These are phyloP conservation scores for Pyronema domesticum DNA, from an alignment of 495 filamentous ascomycete genomes.

Conservation along the genomic window DNA sequence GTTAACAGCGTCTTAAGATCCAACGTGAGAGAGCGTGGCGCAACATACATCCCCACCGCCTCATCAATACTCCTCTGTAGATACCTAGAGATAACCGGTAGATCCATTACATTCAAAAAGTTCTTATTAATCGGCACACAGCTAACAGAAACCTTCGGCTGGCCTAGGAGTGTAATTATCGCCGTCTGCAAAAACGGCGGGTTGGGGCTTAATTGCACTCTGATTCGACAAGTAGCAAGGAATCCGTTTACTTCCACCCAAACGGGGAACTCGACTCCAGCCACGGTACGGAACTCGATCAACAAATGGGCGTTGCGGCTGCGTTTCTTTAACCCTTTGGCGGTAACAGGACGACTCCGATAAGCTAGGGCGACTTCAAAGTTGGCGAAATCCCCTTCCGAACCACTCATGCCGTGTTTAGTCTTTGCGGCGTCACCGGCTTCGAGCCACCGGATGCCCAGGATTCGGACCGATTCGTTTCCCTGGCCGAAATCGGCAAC, in stretches of 20 bases:
- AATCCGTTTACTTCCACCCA: slow-evolving; percentile 54
- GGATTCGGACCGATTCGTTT: slow-evolving; percentile 43
- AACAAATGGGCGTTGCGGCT: slow-evolving; percentile 49
- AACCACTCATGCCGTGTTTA: slow-evolving; percentile 43
- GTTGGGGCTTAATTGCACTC: slow-evolving; percentile 48
- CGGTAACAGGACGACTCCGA: slow-evolving; percentile 29
- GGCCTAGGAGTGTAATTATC: slow-evolving; percentile 50
- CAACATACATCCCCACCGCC: slow-evolving; percentile 53
- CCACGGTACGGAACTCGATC: slow-evolving; percentile 48
- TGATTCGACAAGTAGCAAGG: slow-evolving; percentile 42
- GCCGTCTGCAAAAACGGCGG: slow-evolving; percentile 49
- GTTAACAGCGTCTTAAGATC: slow-evolving; percentile 54
- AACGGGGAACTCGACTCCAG: slow-evolving; percentile 41
- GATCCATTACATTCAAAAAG: slow-evolving; percentile 46
- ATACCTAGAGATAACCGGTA: slow-evolving; percentile 48
- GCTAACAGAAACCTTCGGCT: slow-evolving; percentile 45
- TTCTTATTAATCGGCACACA: slow-evolving; percentile 46
- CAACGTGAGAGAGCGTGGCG: slow-evolving; percentile 48
- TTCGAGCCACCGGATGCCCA: slow-evolving; percentile 49
- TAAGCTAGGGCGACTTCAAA: slow-evolving; percentile 51
- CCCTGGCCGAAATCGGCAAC: slow-evolving; percentile 55
- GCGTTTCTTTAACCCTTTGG: slow-evolving; percentile 37
- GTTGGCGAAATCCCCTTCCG: slow-evolving; percentile 57
- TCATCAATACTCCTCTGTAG: slow-evolving; percentile 52
- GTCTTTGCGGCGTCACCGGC: slow-evolving; percentile 42